Percentiles rank a stretch among this genome's conserved stretches.
Evolutionary conservation across 2,329 filamentous ascomycete species (phyloP).

Genomic region (Penicillium fuscoglaucum): DNA sequence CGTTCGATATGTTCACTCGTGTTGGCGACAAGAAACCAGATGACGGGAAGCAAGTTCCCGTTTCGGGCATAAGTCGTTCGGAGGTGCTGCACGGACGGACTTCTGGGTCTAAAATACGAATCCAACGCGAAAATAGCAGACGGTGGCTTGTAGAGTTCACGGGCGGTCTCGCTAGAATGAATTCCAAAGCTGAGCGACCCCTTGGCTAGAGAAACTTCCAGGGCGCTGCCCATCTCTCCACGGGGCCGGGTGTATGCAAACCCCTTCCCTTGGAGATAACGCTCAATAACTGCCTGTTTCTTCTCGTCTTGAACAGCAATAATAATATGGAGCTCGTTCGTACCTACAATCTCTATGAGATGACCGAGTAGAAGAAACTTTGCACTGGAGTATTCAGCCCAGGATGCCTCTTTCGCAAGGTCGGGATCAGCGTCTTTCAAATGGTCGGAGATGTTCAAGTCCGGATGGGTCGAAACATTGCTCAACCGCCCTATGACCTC

Average conservation of each 20-base stretch:
- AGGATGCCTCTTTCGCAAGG: constrained; percentile 42
- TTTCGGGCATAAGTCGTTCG: constrained; percentile 39
- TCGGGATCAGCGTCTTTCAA: constrained; percentile 37
- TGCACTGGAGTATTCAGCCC: constrained; percentile 50
- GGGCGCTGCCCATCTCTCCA: constrained; percentile 35
- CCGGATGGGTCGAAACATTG: constrained; percentile 47
- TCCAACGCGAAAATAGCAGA: constrained; percentile 48
- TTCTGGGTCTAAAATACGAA: constrained; percentile 42
- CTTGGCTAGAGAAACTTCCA: constrained; percentile 41
- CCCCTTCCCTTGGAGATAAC: constrained; percentile 46
- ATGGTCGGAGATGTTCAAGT: constrained; percentile 45
- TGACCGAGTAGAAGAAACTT: constrained; percentile 49
- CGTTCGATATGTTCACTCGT: constrained; percentile 48
- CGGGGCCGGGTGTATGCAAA: constrained; percentile 34
- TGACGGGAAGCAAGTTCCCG: constrained; percentile 42
- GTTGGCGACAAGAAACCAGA: constrained; percentile 48
- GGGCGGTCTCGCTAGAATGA: constrained; percentile 34
- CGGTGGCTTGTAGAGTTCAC: constrained; percentile 37
- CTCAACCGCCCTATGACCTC: constrained; percentile 40
- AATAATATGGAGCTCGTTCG: constrained; percentile 41
- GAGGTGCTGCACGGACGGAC: constrained; percentile 42
- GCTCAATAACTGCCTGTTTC: constrained; percentile 42
- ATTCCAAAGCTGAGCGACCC: constrained; percentile 40
- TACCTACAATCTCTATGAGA: constrained; percentile 39
- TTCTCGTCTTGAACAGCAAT: constrained; percentile 40